Evolutionary conservation across 495 filamentous ascomycete genomes (phyloP).

Genomic region (Aspergillus coremiiformis): DNA sequence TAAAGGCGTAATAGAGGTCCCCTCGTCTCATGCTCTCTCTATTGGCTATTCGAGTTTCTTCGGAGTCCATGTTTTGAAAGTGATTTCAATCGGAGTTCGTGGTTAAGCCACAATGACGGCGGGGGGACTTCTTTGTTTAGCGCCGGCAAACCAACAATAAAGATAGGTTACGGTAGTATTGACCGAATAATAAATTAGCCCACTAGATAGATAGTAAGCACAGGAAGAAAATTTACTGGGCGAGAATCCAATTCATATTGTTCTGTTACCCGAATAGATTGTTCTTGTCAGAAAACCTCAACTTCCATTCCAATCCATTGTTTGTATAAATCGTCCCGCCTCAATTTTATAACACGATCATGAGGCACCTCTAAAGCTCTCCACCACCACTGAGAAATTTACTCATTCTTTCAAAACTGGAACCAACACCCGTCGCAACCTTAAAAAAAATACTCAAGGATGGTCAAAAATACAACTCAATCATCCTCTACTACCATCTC

Average conservation of each 20-base stretch:
- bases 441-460: no score
- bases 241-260: neutral
- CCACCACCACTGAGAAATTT: no score
- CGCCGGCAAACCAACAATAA: neutral
- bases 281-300: no score
- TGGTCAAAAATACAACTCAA: neutral
- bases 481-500: neutral
- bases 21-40: slow-evolving; percentile 35
- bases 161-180: no score
- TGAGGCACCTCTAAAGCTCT: neutral
- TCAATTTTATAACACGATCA: neutral
- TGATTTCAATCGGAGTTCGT: neutral
- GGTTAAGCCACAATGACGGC: neutral
- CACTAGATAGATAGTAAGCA: neutral
- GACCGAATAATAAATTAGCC: neutral
- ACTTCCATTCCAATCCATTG: neutral
- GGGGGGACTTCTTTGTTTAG: neutral
- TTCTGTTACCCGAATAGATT: neutral
- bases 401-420: neutral
- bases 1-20: slow-evolving; percentile 46
- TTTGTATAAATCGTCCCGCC: neutral
- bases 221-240: neutral
- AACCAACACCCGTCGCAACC: neutral
- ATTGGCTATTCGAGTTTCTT: slow-evolving; percentile 5
- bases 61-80: neutral